Percentiles rank a stretch among this genome's conserved stretches.
Conservation (phyloP, 306 rosid species). For the Fragaria iinumae region DNA sequence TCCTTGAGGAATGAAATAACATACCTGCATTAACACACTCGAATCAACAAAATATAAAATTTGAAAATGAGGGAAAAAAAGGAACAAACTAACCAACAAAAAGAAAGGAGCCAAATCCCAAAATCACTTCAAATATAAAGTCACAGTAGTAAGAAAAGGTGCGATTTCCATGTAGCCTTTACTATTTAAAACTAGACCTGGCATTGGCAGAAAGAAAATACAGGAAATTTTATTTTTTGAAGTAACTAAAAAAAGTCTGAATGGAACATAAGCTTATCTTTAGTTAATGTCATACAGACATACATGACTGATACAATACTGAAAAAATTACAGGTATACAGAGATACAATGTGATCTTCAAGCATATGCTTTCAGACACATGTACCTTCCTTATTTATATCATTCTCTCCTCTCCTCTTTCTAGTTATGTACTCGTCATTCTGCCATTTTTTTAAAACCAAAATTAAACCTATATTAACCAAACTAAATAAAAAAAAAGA, state of each 20-base stretch:
- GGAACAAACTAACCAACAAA: background rate
- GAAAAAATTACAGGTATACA: conserved; percentile 1
- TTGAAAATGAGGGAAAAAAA: background rate
- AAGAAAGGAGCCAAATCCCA: background rate
- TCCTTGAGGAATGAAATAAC: conserved; percentile 79
- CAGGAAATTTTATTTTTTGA: background rate
- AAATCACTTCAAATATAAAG: conserved; percentile 21
- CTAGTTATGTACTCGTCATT: background rate
- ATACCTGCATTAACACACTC: conserved; percentile 57
- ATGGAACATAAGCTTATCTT: background rate
- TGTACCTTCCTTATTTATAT: background rate
- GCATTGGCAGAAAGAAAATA: background rate
- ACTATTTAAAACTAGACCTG: background rate
- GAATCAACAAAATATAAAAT: conserved; percentile 23
- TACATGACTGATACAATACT: background rate
- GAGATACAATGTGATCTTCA: background rate
- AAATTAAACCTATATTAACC: background rate
- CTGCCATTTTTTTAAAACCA: background rate
- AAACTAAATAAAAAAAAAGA: background rate
- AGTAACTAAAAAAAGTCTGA: background rate
- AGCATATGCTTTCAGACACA: background rate
- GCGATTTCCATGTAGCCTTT: conserved; percentile 1
- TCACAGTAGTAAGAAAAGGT: conserved; percentile 16
- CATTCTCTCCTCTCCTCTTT: background rate
- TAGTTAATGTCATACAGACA: background rate